Base-by-base conservation (phyloP, 208 protist genomes). In the Phytomonas sp. region DNA sequence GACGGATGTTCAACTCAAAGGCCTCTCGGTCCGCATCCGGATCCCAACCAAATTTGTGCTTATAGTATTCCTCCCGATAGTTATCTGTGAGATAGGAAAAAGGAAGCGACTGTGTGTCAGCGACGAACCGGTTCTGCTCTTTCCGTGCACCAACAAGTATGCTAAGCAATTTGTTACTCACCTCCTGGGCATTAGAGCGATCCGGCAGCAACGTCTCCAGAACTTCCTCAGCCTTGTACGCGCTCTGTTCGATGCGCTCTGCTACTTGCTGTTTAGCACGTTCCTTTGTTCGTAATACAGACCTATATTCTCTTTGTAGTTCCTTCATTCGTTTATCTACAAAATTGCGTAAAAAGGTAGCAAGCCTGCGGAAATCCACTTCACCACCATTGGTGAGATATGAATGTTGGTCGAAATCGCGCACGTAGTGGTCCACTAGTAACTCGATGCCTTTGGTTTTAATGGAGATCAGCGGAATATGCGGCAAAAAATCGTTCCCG, bases 401-500 rank as follows among this genome's bases (percentile, higher is more conserved):
- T 33, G 82, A 81, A 71, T 94, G 79, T 59, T 83, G 62, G 59
- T 67, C 60, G 69, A 96, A 94, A 65, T 83, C 60, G 15, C 80
- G 67, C 64, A 94, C 83, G 75, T 97, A 97, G 73, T 93, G 87
- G 67, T 96, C 87, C 23, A 97, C 77, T 5, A 99, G 75, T 33
- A 89, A 56, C 75, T 99, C 98, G 63, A 99, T 95, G 17, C 96
- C 97, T 67, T 96, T 96, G 36, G 97, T 95, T 70, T 93, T 91
- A 79, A 99, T 99, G 13, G 99, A 96, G 3, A 99, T 82, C 7
- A 97, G 88, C 15, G 98, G 97, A 13, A 99, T 77, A 76, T 99
- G 98, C 23, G 98, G 98, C 61, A 99, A 77, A 73, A 99, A 99
- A 82, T 99, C 99, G 76, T 99, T 99, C 33, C 99, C 99, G 34